Evolutionary conservation across 73 alveolate genomes (phyloP).

Genomic region (Paramecium sonneborni): DNA sequence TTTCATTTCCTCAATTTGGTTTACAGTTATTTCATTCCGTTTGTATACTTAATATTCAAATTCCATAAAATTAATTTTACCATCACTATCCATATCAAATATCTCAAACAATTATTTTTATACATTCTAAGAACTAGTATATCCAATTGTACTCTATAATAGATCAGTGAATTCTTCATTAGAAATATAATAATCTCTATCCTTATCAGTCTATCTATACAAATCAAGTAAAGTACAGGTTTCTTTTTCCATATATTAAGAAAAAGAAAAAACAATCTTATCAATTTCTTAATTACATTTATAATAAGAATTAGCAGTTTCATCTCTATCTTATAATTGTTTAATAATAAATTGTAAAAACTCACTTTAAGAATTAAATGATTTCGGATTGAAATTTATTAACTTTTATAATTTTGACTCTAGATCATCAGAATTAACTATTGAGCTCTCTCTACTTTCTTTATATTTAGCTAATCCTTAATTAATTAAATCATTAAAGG

Average conservation of each 20-base stretch:
- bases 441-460: background rate
- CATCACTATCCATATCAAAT: slow-evolving; percentile 45
- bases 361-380: no score
- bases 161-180: background rate
- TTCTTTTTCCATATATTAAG: background rate
- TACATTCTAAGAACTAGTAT: background rate
- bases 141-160: background rate
- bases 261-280: background rate
- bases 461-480: background rate
- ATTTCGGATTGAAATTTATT: no score
- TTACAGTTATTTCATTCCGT: background rate
- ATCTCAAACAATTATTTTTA: background rate
- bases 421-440: background rate
- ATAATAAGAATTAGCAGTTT: no score
- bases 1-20: slow-evolving; percentile 37
- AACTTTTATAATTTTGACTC: no score
- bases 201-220: background rate
- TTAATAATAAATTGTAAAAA: no score
- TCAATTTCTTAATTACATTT: slow-evolving; percentile 46
- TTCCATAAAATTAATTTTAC: slow-evolving; percentile 25
- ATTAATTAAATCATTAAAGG: background rate
- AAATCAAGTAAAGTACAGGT: background rate
- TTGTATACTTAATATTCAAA: slow-evolving; percentile 51
- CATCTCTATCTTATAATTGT: no score
- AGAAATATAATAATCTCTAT: background rate